phyloP scores from a whole-genome alignment of 75 land plant genomes.

The Sequoiadendron giganteum region DNA sequence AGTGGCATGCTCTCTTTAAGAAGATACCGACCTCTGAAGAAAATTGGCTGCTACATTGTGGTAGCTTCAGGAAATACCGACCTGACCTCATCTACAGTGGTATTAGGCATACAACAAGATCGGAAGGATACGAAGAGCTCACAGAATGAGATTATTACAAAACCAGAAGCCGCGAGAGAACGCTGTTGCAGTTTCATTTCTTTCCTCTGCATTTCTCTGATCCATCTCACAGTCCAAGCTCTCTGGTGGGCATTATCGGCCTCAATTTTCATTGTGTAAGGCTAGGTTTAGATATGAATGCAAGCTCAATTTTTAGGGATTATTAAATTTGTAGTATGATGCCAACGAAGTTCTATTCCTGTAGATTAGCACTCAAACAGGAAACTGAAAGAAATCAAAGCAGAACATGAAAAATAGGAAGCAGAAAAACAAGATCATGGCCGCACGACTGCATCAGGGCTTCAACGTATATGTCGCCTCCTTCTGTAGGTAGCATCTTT shows the following conservation, averaged over 20 bases:
- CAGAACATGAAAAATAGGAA: too few relatives aligned
- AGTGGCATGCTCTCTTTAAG: too few relatives aligned
- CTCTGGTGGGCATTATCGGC: slow-evolving; percentile 45
- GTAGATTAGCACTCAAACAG: too few relatives aligned
- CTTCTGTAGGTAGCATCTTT: too few relatives aligned
- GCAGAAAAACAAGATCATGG: too few relatives aligned
- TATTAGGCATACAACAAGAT: background rate
- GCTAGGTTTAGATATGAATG: background rate
- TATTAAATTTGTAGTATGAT: too few relatives aligned
- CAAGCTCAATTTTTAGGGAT: too few relatives aligned
- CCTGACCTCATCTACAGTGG: slow-evolving; percentile 6
- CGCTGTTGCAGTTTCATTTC: slow-evolving; percentile 18
- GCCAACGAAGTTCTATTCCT: too few relatives aligned
- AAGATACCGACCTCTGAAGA: slow-evolving; percentile 11
- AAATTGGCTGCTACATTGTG: slow-evolving; percentile 84
- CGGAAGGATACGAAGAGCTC: slow-evolving; percentile 4
- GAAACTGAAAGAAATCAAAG: too few relatives aligned
- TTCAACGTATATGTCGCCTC: too few relatives aligned
- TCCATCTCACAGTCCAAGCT: slow-evolving; percentile 39
- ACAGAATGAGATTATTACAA: slow-evolving; percentile 3
- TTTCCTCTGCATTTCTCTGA: slow-evolving; percentile 45
- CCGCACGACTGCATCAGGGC: too few relatives aligned
- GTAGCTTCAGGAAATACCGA: slow-evolving; percentile 64
- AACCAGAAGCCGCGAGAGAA: slow-evolving; percentile 14
- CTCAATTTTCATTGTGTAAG: background rate